A percentile compares a stretch with the other conserved stretches of the same genome.
Evolutionary conservation across 495 filamentous ascomycete species (phyloP).

Genomic region (Penicillium goetzii): DNA sequence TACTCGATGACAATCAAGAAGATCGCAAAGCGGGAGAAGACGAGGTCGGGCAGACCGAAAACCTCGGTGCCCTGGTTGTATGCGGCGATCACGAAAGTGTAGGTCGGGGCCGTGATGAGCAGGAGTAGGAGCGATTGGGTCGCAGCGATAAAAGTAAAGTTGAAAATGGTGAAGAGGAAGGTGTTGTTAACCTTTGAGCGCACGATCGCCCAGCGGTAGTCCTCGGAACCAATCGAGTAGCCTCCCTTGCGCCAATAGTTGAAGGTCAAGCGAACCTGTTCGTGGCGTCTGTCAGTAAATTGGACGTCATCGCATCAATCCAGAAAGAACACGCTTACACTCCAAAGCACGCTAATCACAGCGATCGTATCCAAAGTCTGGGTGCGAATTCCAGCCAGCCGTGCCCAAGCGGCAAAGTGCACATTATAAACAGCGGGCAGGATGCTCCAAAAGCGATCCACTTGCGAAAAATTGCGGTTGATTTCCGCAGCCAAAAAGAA

Average conservation of each 20-base stretch:
- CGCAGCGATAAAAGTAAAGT: slow-evolving; percentile 83
- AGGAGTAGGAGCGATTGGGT: slow-evolving; percentile 74
- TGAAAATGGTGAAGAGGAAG: slow-evolving; percentile 76
- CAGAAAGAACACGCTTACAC: slow-evolving; percentile 56
- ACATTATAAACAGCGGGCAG: slow-evolving; percentile 84
- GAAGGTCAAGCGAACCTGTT: slow-evolving; percentile 77
- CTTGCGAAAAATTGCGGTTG: slow-evolving; percentile 91
- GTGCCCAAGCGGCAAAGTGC: slow-evolving; percentile 84
- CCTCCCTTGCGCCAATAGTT: slow-evolving; percentile 98
- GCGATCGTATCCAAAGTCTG: slow-evolving; percentile 73
- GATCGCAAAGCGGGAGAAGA: slow-evolving; percentile 69
- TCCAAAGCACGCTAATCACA: slow-evolving; percentile 76
- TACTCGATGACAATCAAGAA: slow-evolving; percentile 73
- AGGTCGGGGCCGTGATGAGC: slow-evolving; percentile 77
- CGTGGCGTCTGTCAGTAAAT: slow-evolving; percentile 15
- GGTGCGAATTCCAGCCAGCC: slow-evolving; percentile 71
- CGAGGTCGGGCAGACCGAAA: slow-evolving; percentile 63
- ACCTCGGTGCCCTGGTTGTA: slow-evolving; percentile 41
- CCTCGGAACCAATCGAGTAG: slow-evolving; percentile 83
- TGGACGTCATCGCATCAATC: not conserved
- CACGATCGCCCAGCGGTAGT: slow-evolving; percentile 83
- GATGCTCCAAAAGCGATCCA: slow-evolving; percentile 90
- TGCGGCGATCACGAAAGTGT: slow-evolving; percentile 69
- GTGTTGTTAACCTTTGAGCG: slow-evolving; percentile 53
- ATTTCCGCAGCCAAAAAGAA: slow-evolving; percentile 78